Evolutionary conservation across 2,329 filamentous ascomycete species (phyloP), one percentile per base, ranked within the genome.

Genomic region (Hirsutella rhossiliensis): DNA sequence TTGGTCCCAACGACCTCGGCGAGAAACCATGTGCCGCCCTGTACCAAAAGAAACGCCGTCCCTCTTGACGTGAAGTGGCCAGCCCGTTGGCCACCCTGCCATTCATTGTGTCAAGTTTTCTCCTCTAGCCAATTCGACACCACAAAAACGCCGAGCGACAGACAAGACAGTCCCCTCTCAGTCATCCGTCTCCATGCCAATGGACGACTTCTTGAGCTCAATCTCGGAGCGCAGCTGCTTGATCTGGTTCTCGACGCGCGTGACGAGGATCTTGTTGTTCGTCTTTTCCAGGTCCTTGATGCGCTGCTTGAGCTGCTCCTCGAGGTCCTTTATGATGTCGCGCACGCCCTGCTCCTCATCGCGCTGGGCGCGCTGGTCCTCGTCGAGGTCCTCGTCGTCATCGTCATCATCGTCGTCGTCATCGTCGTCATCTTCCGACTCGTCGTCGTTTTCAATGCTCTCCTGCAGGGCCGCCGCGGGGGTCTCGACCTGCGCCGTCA

Each of bases 311-410:
- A 77, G 66, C 52, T 72, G 65, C 54, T 67, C 72, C 56, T 74
- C 66, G 46, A 78, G 64, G 42, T 72, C 66, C 41, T 66, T 62
- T 42, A 77, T 71, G 49, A 77, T 74, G 51, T 73, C 72, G 51
- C 71, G 69, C 48, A 76, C 69, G 47, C 74, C 73, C 49, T 74
- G 68, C 48, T 71, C 64, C 48, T 75, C 68, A 40, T 75, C 70
- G 18, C 64, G 62, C 43, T 65, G 62, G 4, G 69, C 68, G 37
- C 69, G 65, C 47, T 72, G 64, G 41, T 77, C 75, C 23, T 75
- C 72, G 44, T 77, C 75, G 13, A 72, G 62, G 38, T 75, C 72
- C 3, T 74, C 71, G 30, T 72, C 70, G 36, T 72, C 71, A 11
- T 73, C 72, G 12, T 72, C 71, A 5, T 55, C 53, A 1, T 54